Percentiles rank a stretch among this genome's conserved stretches.
Conservation (phyloP, 1,139 yeast genomes). For the Pichia sp. region DNA sequence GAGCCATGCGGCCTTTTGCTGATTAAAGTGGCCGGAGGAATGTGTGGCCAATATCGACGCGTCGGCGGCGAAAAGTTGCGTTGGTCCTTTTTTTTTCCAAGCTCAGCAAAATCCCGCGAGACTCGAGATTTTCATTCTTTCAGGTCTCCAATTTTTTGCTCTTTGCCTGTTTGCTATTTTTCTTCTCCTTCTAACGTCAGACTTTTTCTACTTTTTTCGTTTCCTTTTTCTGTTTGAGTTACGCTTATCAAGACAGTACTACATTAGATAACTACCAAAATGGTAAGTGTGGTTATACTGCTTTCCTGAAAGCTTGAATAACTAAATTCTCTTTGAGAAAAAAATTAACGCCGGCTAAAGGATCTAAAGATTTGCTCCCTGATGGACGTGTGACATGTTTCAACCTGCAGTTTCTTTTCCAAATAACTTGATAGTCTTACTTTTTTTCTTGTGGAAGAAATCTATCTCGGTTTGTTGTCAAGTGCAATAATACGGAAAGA, state of each 20-base stretch:
- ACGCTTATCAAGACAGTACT: not conserved
- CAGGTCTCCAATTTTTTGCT: not conserved
- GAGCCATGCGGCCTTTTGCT: not conserved
- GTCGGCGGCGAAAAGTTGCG: not conserved
- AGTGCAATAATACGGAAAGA: not conserved
- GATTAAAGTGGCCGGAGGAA: not conserved
- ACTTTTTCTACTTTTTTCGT: not conserved
- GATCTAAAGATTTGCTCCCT: slow-evolving; percentile 29
- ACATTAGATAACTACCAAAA: slow-evolving; percentile 12
- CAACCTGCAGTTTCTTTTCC: slow-evolving; percentile 6
- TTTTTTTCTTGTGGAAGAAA: not conserved
- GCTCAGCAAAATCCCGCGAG: too few species aligned
- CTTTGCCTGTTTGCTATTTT: not conserved
- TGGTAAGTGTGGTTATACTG: slow-evolving; percentile 26
- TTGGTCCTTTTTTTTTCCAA: too few species aligned
- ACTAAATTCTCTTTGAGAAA: slow-evolving; percentile 6
- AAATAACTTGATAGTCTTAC: slow-evolving; percentile 3
- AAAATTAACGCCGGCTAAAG: slow-evolving; percentile 25
- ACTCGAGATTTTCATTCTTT: too few species aligned
- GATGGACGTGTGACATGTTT: slow-evolving; percentile 4
- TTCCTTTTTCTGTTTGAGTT: not conserved
- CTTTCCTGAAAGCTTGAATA: slow-evolving; percentile 3
- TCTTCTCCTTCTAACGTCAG: not conserved
- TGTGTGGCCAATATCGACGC: not conserved
- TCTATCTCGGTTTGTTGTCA: not conserved